Conservation (phyloP, 495 filamentous ascomycete species). For the Terfezia boudieri region DNA sequence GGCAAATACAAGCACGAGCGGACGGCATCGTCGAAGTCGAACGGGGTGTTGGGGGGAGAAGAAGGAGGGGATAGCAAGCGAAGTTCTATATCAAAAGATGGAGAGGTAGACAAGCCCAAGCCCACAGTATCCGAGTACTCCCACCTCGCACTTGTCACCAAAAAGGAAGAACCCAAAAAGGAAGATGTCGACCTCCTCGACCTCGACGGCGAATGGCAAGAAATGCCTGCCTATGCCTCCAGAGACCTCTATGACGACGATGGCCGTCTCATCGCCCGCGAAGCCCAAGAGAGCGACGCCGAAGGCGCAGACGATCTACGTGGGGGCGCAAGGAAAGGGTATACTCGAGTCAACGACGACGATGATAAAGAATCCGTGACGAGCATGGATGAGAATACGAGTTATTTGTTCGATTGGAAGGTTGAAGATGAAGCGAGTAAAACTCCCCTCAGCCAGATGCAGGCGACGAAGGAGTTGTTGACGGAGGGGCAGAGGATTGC, state of each 20-base stretch:
- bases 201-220: conserved; percentile 50
- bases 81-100: neutral
- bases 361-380: conserved; percentile 85
- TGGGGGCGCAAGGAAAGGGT: conserved; percentile 80
- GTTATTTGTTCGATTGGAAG: conserved; percentile 60
- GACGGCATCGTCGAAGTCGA: no score
- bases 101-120: neutral
- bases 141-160: neutral
- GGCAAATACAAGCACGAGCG: no score
- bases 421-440: conserved; percentile 60
- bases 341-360: conserved; percentile 78
- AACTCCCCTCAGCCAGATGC: conserved; percentile 70
- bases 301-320: conserved; percentile 43
- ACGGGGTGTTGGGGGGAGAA: no score
- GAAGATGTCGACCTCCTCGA: neutral
- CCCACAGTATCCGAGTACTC: neutral
- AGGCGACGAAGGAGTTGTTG: conserved; percentile 85
- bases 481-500: conserved; percentile 92
- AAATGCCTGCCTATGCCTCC: conserved; percentile 78
- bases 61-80: neutral
- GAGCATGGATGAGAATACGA: conserved; percentile 92
- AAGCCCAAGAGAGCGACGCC: conserved; percentile 46
- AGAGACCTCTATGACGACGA: conserved; percentile 93
- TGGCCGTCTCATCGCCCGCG: conserved; percentile 61
- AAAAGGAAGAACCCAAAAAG: neutral